phyloP scores from a whole-genome alignment of 345 rosid genomes.

The Eucalyptus cloeziana region DNA sequence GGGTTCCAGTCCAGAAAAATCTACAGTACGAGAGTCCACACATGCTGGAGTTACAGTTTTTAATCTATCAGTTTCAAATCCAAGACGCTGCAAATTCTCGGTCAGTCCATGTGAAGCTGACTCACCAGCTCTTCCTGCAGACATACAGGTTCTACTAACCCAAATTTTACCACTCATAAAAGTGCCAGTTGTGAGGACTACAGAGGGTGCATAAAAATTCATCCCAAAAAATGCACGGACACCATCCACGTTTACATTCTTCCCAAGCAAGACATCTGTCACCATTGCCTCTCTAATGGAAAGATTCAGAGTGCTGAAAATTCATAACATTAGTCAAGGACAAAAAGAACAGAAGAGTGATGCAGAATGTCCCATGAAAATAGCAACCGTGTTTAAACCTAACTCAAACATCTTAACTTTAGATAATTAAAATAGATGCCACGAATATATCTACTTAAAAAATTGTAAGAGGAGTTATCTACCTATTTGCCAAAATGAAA shows the following conservation, averaged over 20 bases:
- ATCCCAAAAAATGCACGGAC: slow-evolving; percentile 84
- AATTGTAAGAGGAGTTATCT: background rate
- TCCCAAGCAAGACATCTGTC: slow-evolving; percentile 77
- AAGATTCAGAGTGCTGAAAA: slow-evolving; percentile 77
- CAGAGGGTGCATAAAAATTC: slow-evolving; percentile 86
- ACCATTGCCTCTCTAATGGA: slow-evolving; percentile 97
- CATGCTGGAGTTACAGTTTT: slow-evolving; percentile 98
- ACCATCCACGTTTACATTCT: slow-evolving; percentile 85
- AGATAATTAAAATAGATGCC: background rate
- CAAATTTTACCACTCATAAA: slow-evolving; percentile 99
- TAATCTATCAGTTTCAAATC: slow-evolving; percentile 86
- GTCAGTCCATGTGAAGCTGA: slow-evolving; percentile 92
- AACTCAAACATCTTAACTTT: background rate
- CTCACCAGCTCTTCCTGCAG: slow-evolving; percentile 99
- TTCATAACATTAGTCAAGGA: background rate
- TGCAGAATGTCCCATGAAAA: background rate
- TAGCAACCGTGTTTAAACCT: background rate
- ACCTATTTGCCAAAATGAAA: background rate
- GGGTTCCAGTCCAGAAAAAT: slow-evolving; percentile 76
- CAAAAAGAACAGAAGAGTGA: slow-evolving; percentile 1
- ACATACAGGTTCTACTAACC: slow-evolving; percentile 92
- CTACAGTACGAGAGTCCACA: slow-evolving; percentile 86
- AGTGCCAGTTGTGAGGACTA: slow-evolving; percentile 91
- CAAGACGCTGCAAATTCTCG: slow-evolving; percentile 75
- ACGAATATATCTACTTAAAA: background rate